Evolutionary conservation across 108 stramenopile genomes (phyloP).

Genomic region (Cafeteria roenbergensis): DNA sequence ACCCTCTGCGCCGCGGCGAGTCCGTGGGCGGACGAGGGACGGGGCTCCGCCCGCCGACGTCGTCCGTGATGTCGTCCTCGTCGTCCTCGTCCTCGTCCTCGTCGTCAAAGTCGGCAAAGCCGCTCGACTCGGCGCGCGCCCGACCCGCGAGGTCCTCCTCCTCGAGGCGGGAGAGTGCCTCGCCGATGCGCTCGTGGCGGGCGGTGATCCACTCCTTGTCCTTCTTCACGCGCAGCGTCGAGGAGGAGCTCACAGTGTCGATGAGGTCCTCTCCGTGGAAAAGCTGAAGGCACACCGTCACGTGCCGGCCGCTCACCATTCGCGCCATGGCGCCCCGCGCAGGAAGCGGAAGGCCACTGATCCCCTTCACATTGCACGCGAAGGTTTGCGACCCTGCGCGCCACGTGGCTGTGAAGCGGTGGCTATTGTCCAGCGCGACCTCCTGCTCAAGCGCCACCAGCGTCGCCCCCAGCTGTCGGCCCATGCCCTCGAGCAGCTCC

Average conservation of each 20-base stretch:
- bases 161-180: too few species aligned
- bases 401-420: background rate
- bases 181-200: too few species aligned
- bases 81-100: too few species aligned
- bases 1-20: too few species aligned
- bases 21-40: too few species aligned
- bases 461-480: background rate
- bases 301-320: background rate
- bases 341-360: background rate
- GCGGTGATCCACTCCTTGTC: background rate
- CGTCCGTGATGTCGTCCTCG: too few species aligned
- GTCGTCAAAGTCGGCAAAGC: too few species aligned
- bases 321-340: background rate
- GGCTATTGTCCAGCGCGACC: background rate
- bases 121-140: too few species aligned
- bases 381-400: background rate
- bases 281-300: background rate
- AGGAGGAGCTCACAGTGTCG: too few species aligned
- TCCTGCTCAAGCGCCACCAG: background rate
- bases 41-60: too few species aligned
- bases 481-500: background rate
- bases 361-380: background rate
- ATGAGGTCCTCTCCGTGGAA: background rate
- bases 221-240: too few species aligned
- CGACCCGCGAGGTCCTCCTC: too few species aligned